Evolutionary conservation across 2,329 filamentous ascomycete genomes (phyloP).

Genomic region (Fusarium sp.): DNA sequence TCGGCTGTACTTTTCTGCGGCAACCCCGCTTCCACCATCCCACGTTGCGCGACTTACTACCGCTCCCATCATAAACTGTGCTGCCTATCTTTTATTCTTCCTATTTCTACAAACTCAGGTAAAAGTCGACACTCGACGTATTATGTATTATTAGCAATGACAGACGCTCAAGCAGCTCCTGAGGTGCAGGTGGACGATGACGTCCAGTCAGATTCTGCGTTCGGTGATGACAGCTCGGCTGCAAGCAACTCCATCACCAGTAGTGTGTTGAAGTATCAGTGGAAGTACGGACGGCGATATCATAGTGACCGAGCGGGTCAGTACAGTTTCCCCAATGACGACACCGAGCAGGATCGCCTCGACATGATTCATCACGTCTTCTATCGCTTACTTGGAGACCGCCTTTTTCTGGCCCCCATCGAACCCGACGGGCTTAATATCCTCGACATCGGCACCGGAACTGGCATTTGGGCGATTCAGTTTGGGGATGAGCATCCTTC

Average conservation of each 20-base stretch:
- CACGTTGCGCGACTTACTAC: too few species aligned
- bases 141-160: not conserved
- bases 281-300: conserved; percentile 56
- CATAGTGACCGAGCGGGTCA: conserved; percentile 53
- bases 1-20: too few species aligned
- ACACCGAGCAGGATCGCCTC: conserved; percentile 53
- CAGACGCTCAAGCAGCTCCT: not conserved
- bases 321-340: conserved; percentile 54
- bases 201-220: not conserved
- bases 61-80: too few species aligned
- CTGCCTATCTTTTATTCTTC: too few species aligned
- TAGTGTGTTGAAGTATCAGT: conserved; percentile 24
- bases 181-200: conserved; percentile 29
- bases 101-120: too few species aligned
- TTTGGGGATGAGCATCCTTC: conserved; percentile 52
- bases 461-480: conserved; percentile 61
- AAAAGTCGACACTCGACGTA: too few species aligned
- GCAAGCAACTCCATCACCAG: conserved; percentile 15
- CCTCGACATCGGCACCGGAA: conserved; percentile 60
- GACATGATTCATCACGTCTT: conserved; percentile 54
- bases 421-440: conserved; percentile 53
- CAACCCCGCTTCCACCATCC: too few species aligned
- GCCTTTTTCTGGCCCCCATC: conserved; percentile 53
- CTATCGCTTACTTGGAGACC: conserved; percentile 47
- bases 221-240: not conserved